Conservation (phyloP, 1,139 yeast genomes). For the Lizanozyma gosingica region DNA sequence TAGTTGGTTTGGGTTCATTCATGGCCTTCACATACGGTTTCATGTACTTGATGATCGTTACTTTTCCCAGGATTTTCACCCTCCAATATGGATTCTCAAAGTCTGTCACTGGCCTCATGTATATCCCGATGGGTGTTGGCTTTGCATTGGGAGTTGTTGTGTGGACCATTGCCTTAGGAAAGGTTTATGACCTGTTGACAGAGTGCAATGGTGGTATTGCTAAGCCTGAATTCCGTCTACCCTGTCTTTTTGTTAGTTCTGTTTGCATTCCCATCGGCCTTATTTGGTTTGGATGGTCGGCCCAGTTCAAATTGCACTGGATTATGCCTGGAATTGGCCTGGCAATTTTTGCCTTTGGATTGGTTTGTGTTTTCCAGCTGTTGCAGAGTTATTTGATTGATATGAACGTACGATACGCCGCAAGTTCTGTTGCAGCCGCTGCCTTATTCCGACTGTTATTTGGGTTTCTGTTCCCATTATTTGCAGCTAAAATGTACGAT, state of each 20-base stretch:
- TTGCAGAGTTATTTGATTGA: conserved; percentile 37
- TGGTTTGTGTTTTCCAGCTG: conserved; percentile 37
- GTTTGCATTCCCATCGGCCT: conserved; percentile 32
- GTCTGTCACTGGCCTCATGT: conserved; percentile 33
- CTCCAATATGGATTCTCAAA: conserved; percentile 26
- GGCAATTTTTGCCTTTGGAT: conserved; percentile 35
- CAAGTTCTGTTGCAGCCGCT: conserved; percentile 39
- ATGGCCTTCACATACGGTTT: conserved; percentile 41
- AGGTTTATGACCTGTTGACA: conserved; percentile 20
- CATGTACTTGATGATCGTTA: conserved; percentile 38
- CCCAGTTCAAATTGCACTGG: conserved; percentile 33
- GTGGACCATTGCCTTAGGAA: conserved; percentile 29
- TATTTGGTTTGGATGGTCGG: conserved; percentile 42
- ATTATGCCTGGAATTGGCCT: conserved; percentile 39
- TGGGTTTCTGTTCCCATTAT: conserved; percentile 36
- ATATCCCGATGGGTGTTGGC: conserved; percentile 38
- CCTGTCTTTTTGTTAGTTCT: conserved; percentile 31
- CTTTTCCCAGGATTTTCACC: conserved; percentile 31
- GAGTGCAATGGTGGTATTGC: conserved; percentile 25
- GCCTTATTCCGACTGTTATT: conserved; percentile 37
- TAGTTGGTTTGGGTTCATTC: conserved; percentile 36
- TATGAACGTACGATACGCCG: conserved; percentile 36
- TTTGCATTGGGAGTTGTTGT: conserved; percentile 30
- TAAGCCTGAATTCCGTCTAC: conserved; percentile 37
- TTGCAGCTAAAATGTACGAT: conserved; percentile 32